Base-by-base conservation (phyloP, 2,329 filamentous ascomycete species). In the Fusarium multiceps region DNA sequence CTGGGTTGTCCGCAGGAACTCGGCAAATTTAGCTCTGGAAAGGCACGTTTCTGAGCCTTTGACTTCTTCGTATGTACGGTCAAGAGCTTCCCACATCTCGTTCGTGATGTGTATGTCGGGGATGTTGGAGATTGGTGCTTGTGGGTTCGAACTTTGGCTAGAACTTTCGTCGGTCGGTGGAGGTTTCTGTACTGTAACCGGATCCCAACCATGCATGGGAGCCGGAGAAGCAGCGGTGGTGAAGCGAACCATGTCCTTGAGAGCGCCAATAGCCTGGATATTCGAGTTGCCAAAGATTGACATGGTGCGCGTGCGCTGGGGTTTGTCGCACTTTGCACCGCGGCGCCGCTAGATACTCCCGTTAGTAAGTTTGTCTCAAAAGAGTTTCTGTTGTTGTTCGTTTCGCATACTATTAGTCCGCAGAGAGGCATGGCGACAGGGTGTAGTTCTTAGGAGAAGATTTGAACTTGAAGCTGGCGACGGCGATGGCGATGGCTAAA, bases 1-100 rank as follows among this genome's bases (percentile, higher is more conserved):
- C 72, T 90, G 88, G 3, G 80, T 80, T 2, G 77, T 73, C 37
- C 80, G 77, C n/a, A 90, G 75, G 74, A 89, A 90, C 7, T 72
- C 72, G 30, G 77, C 72, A 56, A 90, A 83, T 32, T 79, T 78
- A 10, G 80, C 78, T 43, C 54, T 74, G 3, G 80, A 76, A 14
- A 82, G 66, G 8, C 62, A 34, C 2, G 56, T 32, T 4, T 80
- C 76, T 18, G 75, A 65, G 8, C 78, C 80, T 47, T 84, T 80
- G 34, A 88, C 66, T 1, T 79, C 75, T 34, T 84, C 76, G 73
- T 85, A 90, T 30, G 88, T 75, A 43, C 78, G 78, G 55, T 81
- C 77, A 23, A 90, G 76, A 54, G 85, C 82, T 30, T 80, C 82
- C 66, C 84, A 82, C 62, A 89, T 84, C 27, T 81, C 79, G 42